Evolutionary conservation across 441 rosid genomes (phyloP), one percentile per base, ranked within the genome.

Genomic region (Brassica balearica): DNA sequence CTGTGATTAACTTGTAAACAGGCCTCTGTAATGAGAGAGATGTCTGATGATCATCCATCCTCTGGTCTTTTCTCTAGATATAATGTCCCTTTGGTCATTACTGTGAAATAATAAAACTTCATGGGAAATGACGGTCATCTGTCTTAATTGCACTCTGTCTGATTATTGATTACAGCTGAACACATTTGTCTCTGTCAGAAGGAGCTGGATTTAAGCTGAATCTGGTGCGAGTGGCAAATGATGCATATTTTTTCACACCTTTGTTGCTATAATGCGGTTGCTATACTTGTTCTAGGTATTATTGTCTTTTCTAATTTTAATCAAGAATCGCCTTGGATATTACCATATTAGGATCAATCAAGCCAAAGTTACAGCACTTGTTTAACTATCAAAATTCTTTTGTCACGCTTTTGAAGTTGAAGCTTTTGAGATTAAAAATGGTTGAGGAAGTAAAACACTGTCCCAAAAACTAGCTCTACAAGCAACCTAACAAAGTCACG

Each of bases 401-500:
- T 64, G 56, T 72, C 77, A 78, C 22, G 22, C 77, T 66, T 58
- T 14, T 65, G 76, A 58, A 64, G 76, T 77, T 77, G 75, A 11
- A 34, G 65, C 72, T 58, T 62, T 22, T 55, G 36, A 12, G 8
- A 51, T 5, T 48, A 53, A 14, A 14, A 53, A 6, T 53, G 59
- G 46, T 38, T 19, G n/a, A n/a, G n/a, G n/a, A n/a, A n/a, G n/a
- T n/a, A n/a, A n/a, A n/a, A n/a, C n/a, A n/a, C n/a, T n/a, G n/a
- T n/a, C n/a, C n/a, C n/a, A n/a, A n/a, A n/a, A n/a, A n/a, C n/a
- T n/a, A n/a, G n/a, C n/a, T n/a, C 75, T 69, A 79, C 20, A 69
- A 41, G 38, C 74, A 79, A 79, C 82, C 75, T 80, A 75, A 71
- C 80, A 80, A 65, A 48, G 73, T 58, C 83, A 80, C 51, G 71